Conservation (phyloP, 148 eudicot species). For the Persicaria tinctoria region DNA sequence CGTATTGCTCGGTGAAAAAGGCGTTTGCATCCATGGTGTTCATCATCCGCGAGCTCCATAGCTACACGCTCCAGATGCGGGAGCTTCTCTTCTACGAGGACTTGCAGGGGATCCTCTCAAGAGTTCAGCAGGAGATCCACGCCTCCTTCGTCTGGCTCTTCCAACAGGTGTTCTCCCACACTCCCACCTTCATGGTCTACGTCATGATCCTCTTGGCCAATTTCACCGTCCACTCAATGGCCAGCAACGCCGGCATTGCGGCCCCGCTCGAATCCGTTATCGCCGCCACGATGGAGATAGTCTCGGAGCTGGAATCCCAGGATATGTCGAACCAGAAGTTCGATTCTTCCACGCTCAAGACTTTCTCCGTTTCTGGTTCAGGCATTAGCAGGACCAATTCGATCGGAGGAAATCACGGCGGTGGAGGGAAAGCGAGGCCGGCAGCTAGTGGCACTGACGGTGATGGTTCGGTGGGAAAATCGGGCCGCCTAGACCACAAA, state of each 20-base stretch:
- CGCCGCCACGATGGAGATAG: slow-evolving; percentile 16
- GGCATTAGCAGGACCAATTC: slow-evolving; percentile 32
- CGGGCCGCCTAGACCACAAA: slow-evolving; percentile 20
- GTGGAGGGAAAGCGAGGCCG: slow-evolving; percentile 47
- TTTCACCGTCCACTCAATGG: slow-evolving; percentile 61
- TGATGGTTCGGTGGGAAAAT: slow-evolving; percentile 38
- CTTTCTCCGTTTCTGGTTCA: slow-evolving; percentile 24
- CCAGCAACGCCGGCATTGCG: slow-evolving; percentile 36
- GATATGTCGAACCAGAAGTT: slow-evolving; percentile 17
- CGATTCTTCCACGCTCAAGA: slow-evolving; percentile 28
- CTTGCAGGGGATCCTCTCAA: slow-evolving; percentile 37
- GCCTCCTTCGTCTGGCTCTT: slow-evolving; percentile 71
- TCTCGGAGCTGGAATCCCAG: slow-evolving; percentile 15
- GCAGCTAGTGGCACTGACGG: slow-evolving; percentile 63
- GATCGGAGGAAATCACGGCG: slow-evolving; percentile 53
- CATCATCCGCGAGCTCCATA: slow-evolving; percentile 12
- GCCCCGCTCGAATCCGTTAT: slow-evolving; percentile 14
- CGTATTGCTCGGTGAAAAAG: slow-evolving; percentile 43
- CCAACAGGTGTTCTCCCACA: slow-evolving; percentile 50
- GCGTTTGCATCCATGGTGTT: slow-evolving; percentile 13
- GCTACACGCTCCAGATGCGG: slow-evolving; percentile 51
- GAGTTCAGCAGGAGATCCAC: slow-evolving; percentile 55
- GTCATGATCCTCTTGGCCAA: slow-evolving; percentile 63
- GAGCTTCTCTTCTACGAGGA: slow-evolving; percentile 40
- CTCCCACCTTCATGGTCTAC: slow-evolving; percentile 56